Base-by-base conservation (phyloP, 2,329 filamentous ascomycete genomes). In the Aspergillus caelatus region DNA sequence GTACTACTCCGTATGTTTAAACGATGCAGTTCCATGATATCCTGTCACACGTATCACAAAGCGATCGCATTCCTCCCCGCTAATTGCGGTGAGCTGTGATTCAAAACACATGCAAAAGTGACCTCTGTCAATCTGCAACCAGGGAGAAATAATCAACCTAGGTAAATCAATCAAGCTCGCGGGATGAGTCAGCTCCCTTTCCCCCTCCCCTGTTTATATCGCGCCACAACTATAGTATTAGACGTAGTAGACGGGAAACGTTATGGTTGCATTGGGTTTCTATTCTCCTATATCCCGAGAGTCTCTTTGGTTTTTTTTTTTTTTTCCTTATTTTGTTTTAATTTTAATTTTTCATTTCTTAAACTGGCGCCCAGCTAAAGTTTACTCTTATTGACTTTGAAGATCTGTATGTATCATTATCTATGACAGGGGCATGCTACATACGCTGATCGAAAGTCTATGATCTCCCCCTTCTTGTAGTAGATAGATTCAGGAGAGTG, bases 111-210 rank as follows among this genome's bases (percentile, higher is more conserved):
- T 54, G 52, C 52, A 54, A 39, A 9, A 6, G 10, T 34, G 34
- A 14, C 14, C 5, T 16, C 34, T 7, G 14, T 3, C 34, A 34
- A 34, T 11, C 32, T 34, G 32, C 26, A 26, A 26, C 26, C 4
- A 26, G 26, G 26, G 26, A 12, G 11, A 16, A 36, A 16, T 5
- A 36, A 16, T 14, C 11, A 54, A 14, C 28, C 30, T 36, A 54
- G 50, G 28, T 10, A 36, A 50, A 54, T 34, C 50, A 30, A 54
- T 54, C 52, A 54, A 54, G 52, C 52, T 54, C 32, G 28, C 19
- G 10, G 32, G 28, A 36, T 14, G 19, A 36, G 19, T 36, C 52
- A 34, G 4, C 6, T 36, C 19, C 19, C 32, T 11, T 11, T 19
- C 52, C n/a, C 19, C 9, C 10, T 11, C 30, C 30, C 52, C 30